Base-by-base conservation (phyloP, 768 basidiomycete genomes). In the Trametes gibbosa region DNA sequence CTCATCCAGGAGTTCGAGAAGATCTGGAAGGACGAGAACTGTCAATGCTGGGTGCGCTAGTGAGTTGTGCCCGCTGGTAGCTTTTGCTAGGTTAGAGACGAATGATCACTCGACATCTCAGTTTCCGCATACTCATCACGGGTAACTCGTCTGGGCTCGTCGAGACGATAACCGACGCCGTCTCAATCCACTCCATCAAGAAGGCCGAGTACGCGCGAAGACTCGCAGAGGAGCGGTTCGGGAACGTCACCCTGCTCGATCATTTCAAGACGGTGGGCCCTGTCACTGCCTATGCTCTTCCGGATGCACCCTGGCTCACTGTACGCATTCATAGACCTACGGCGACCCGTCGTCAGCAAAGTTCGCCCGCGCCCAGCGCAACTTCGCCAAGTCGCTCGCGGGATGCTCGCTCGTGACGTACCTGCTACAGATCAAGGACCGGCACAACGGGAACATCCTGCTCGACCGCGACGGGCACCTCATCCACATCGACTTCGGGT, bases 141-240 rank as follows among this genome's bases (percentile, higher is more conserved):
- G 95, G 95, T 5, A 91, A 89, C 46, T 84, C 84, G 2, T 98
- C 97, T 13, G 97, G 95, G 23, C 74, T 99, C 50, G 93, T 99
- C 0, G 97, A 99, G 75, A 99, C 97, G 0, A 98, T 99, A 64
- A 98, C 94, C 3, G 97, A 99, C 66, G 91, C 96, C 0, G 94
- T 98, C 0, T 98, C 97, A 5, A 93, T 99, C 65, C 97, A 99
- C 71, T 98, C 97, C 1, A 97, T 99, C 73, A 99, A 99, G 80
- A 99, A 99, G 75, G 90, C 93, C 2, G 96, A 97, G 70, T 98
- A 98, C 73, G 95, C 96, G 1, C 84, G 92, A 65, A 81, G 93
- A 54, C 74, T 96, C 54, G 83, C 92, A 3, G 83, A 85, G 65
- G 89, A 93, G 32, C 82, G 85, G 53, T 76, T 96, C 19, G 90